Base-by-base conservation (phyloP, 441 rosid genomes). In the Euphorbia corollata region DNA sequence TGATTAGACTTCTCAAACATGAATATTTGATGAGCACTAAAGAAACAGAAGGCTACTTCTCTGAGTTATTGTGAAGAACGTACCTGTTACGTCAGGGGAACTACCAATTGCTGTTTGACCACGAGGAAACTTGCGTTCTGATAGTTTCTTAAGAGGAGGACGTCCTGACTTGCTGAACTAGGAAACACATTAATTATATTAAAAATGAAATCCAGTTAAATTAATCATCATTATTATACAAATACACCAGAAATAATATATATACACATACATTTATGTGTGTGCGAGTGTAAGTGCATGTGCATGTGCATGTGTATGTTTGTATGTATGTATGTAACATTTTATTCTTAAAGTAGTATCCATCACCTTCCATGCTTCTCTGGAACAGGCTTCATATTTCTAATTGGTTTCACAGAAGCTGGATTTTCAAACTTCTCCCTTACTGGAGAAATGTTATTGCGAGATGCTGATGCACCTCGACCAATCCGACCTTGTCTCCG, bases 111-210 rank as follows among this genome's bases (percentile, higher is more conserved):
- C 78, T 22, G 68, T 53, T 73, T 79, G 77, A 64, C 75, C 85
- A 67, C 84, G 83, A 58, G 70, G 47, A 64, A 77, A 71, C 82
- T 85, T 85, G 54, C 84, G 83, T 54, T 83, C 89, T 16, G 82
- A 76, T 61, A 79, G 39, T 68, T 81, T 85, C 77, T 81, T 83
- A 15, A 81, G 74, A 59, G 89, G 87, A 30, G 86, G 88, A 41
- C 89, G 84, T 58, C 89, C 84, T 5, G 84, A 73, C 79, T 81
- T 85, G 68, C 86, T 85, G 89, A 65, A 75, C 65, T 59, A 75
- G 65, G 64, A 67, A 68, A 72, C 22, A 71, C n/a, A 69, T 47
- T 34, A 62, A 59, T 61, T 47, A 65, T 47, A 60, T 61, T 24
- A 62, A 57, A 6, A 59, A 56, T 53, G 59, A 53, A 60, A 69